These are phyloP conservation scores for Parmelia sp. DNA, from an alignment of 495 filamentous ascomycete genomes.

Conservation along the genomic window DNA sequence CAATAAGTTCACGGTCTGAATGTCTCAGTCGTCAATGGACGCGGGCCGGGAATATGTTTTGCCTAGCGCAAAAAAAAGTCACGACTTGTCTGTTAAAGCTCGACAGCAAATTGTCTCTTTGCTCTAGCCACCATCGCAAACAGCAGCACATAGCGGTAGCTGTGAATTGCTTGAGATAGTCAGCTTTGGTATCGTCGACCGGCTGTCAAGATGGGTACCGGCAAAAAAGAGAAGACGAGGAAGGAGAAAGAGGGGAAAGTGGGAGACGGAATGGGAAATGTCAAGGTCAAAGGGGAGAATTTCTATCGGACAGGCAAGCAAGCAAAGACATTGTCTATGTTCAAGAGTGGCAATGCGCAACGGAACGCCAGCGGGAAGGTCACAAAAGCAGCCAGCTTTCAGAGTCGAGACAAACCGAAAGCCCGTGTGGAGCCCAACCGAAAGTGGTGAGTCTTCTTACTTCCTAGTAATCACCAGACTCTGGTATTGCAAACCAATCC, in stretches of 20 bases:
- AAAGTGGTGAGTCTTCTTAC: slow-evolving; percentile 47
- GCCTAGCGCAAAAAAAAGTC: slow-evolving; percentile 3
- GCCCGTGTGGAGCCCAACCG: slow-evolving; percentile 91
- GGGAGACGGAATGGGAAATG: slow-evolving; percentile 80
- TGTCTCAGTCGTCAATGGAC: neutral
- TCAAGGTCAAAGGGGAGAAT: slow-evolving; percentile 91
- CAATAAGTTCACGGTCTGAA: neutral
- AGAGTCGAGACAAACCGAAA: slow-evolving; percentile 67
- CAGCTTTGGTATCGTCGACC: neutral
- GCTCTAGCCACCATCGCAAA: neutral
- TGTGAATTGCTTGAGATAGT: neutral
- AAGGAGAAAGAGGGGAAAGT: slow-evolving; percentile 74
- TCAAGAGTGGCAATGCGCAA: slow-evolving; percentile 72
- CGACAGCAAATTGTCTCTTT: neutral
- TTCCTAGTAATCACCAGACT: neutral
- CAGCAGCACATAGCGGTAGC: neutral
- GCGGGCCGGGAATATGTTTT: neutral
- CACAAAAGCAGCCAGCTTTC: slow-evolving; percentile 77
- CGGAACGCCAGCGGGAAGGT: slow-evolving; percentile 72
- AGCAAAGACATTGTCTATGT: slow-evolving; percentile 76
- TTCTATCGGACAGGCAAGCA: slow-evolving; percentile 89
- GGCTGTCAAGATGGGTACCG: slow-evolving; percentile 69
- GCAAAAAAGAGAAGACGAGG: slow-evolving; percentile 85
- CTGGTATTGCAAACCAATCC: neutral
- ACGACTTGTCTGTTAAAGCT: too few species aligned